Conservation (phyloP, 768 basidiomycete species). For the Trametes cinnabarina region DNA sequence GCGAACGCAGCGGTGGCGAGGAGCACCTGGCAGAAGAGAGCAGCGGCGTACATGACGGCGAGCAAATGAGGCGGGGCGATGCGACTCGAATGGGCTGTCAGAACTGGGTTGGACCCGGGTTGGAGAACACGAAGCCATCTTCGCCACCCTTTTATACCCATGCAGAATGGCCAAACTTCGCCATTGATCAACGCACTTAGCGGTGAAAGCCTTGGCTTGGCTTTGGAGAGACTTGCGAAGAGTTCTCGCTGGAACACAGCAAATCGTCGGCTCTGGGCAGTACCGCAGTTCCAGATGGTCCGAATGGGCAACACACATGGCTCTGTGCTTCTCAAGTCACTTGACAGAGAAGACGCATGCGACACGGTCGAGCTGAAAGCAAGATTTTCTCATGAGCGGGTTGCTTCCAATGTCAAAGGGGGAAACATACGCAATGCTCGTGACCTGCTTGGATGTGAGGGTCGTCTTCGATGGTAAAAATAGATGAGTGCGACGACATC, state of each 20-base stretch:
- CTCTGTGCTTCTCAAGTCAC: constrained; percentile 5
- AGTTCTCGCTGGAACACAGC: neutral
- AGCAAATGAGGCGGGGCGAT: constrained; percentile 3
- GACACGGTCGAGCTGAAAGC: neutral
- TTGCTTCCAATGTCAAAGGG: neutral
- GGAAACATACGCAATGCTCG: neutral
- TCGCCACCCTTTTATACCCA: constrained; percentile 1
- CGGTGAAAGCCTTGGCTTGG: neutral
- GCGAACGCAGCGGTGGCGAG: constrained; percentile 26
- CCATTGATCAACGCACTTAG: neutral
- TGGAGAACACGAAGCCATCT: neutral
- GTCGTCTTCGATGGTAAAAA: constrained; percentile 12
- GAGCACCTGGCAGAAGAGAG: constrained; percentile 24
- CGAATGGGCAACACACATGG: constrained; percentile 6
- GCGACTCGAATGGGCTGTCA: constrained; percentile 7
- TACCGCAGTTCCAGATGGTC: neutral
- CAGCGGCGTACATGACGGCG: constrained; percentile 19
- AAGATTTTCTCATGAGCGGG: neutral
- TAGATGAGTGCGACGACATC: neutral
- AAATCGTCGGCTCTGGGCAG: neutral
- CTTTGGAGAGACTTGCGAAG: neutral
- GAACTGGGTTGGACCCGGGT: constrained; percentile 15
- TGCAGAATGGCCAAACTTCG: neutral
- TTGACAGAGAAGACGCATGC: neutral
- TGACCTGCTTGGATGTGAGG: constrained; percentile 1